phyloP scores from a whole-genome alignment of 2,329 filamentous ascomycete genomes.

The Biscogniauxia sp. region DNA sequence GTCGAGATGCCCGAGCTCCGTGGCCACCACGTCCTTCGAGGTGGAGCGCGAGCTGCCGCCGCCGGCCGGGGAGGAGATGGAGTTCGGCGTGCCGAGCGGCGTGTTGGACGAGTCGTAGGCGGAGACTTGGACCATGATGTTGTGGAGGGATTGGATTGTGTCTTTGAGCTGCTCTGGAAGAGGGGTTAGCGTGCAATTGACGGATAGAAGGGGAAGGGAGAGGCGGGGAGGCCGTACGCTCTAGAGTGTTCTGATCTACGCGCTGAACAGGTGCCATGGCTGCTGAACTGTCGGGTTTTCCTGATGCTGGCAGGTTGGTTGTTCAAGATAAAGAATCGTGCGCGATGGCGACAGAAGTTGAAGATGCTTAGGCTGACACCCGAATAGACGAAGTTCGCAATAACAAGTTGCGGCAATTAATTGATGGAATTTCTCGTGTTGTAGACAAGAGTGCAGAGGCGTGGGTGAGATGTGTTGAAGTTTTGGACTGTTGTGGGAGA shows the following conservation, averaged over 20 bases:
- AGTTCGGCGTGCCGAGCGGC: conserved; percentile 1
- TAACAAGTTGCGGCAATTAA: no score
- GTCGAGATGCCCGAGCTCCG: conserved; percentile 47
- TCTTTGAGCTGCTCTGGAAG: conserved; percentile 33
- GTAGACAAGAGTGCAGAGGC: no score
- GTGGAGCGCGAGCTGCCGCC: conserved; percentile 30
- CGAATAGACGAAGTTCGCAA: no score
- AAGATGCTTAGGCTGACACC: no score
- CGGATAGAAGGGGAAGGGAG: background rate
- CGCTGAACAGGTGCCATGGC: conserved; percentile 13
- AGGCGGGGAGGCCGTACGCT: conserved; percentile 10
- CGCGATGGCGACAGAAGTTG: no score
- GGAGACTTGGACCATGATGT: conserved; percentile 53
- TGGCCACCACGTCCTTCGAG: conserved; percentile 54
- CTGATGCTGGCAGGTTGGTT: no score
- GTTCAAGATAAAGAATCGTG: no score
- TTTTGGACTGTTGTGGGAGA: no score
- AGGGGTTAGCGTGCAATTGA: background rate
- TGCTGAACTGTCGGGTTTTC: no score
- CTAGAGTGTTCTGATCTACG: conserved; percentile 14
- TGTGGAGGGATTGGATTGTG: conserved; percentile 35
- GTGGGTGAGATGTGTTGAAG: no score
- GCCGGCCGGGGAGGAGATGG: conserved; percentile 1
- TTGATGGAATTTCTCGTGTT: no score
- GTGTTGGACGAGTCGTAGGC: conserved; percentile 47